phyloP scores from a whole-genome alignment of 768 basidiomycete genomes.

The Leccinum arenicola region DNA sequence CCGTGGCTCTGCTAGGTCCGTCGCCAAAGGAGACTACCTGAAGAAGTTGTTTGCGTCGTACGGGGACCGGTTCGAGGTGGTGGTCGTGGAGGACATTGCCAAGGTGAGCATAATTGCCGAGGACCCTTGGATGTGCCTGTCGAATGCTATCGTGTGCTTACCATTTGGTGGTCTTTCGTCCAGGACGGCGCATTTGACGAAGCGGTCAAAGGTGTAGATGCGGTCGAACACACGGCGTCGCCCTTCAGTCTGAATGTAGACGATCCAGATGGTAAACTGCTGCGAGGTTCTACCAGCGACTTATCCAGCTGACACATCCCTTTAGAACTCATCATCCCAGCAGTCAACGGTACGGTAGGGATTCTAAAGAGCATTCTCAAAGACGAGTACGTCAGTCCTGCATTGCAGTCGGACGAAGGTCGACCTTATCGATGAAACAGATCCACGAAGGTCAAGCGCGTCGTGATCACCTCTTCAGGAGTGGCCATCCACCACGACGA shows the following conservation, averaged over 20 bases:
- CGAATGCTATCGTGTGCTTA: too few relatives aligned
- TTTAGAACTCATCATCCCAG: too few relatives aligned
- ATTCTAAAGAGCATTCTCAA: too few relatives aligned
- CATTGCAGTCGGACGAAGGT: not conserved
- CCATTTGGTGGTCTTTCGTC: too few relatives aligned
- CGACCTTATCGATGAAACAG: too few relatives aligned
- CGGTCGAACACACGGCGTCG: too few relatives aligned
- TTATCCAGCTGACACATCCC: not conserved
- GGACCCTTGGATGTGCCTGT: constrained; percentile 29
- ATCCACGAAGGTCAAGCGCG: too few relatives aligned
- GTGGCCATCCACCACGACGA: constrained; percentile 42
- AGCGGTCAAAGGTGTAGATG: too few relatives aligned
- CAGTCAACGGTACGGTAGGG: too few relatives aligned
- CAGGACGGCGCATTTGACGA: too few relatives aligned
- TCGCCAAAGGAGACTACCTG: constrained; percentile 58
- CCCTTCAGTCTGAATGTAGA: constrained; percentile 41
- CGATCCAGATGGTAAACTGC: constrained; percentile 38
- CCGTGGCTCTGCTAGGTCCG: constrained; percentile 64
- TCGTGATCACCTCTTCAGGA: constrained; percentile 6
- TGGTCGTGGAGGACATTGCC: constrained; percentile 65
- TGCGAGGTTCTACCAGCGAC: not conserved
- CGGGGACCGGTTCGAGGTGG: constrained; percentile 59
- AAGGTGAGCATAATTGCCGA: too few relatives aligned
- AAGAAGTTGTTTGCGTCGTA: constrained; percentile 49
- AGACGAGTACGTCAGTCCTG: too few relatives aligned